phyloP scores from a whole-genome alignment of 257 asterid species.

The Fraxinus excelsior region DNA sequence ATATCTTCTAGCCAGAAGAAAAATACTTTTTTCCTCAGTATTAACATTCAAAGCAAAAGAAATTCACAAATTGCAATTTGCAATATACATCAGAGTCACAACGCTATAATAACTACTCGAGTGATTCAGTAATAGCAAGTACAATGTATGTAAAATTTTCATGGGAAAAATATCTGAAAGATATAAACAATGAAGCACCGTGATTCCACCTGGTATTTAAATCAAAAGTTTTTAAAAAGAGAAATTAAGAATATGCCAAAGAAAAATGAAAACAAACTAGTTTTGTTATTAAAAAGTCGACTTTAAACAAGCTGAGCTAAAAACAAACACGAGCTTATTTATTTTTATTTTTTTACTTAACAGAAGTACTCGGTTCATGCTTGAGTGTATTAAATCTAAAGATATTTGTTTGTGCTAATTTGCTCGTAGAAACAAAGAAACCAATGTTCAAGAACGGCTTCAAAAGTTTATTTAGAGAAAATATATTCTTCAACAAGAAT shows the following conservation, averaged over 20 bases:
- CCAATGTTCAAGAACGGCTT: not conserved
- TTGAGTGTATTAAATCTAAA: too few species aligned
- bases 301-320: not conserved
- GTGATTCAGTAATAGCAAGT: not conserved
- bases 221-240: too few species aligned
- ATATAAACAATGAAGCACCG: not conserved
- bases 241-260: not conserved
- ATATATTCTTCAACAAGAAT: not conserved
- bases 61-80: slow-evolving; percentile 1
- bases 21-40: not conserved
- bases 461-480: not conserved
- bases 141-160: not conserved
- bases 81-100: not conserved
- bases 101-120: not conserved
- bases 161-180: not conserved
- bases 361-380: not conserved
- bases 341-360: too few species aligned
- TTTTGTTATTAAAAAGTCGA: too few species aligned
- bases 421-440: not conserved
- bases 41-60: not conserved
- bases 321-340: not conserved
- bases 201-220: not conserved
- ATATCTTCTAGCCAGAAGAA: not conserved
- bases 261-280: not conserved
- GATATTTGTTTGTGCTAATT: not conserved